A percentile compares a stretch with the other conserved stretches of the same genome.
These are phyloP conservation scores for Vachellia pachyceras DNA, from an alignment of 306 rosid species.

Conservation along the genomic window DNA sequence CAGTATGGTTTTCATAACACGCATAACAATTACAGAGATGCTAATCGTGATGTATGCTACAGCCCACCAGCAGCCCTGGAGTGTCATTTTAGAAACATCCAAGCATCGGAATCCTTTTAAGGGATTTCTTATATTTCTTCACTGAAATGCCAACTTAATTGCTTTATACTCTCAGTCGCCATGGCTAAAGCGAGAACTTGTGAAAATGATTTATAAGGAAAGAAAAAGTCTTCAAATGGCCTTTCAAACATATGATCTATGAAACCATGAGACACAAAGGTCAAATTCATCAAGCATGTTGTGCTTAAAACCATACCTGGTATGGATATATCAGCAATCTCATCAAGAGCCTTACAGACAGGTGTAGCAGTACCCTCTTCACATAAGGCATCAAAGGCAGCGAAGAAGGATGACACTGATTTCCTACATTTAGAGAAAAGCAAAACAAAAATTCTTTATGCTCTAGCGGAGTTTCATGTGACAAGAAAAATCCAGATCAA, in stretches of 20 bases:
- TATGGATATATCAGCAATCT: constrained; percentile 89
- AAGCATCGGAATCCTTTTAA: constrained; percentile 15
- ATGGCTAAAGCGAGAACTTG: background rate
- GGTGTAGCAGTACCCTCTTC: constrained; percentile 98
- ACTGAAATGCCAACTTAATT: background rate
- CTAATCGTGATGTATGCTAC: background rate
- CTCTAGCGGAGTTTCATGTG: constrained; percentile 5
- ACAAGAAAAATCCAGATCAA: constrained; percentile 33
- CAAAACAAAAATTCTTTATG: constrained; percentile 13
- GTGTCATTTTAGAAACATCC: background rate
- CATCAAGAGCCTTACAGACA: constrained; percentile 87
- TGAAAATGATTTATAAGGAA: background rate
- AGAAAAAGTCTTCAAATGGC: background rate
- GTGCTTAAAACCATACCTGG: constrained; percentile 64
- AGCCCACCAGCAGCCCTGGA: constrained; percentile 10
- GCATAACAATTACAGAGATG: constrained; percentile 14
- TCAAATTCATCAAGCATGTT: constrained; percentile 14
- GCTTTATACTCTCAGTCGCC: background rate
- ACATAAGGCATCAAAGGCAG: constrained; percentile 90
- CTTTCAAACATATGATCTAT: constrained; percentile 15
- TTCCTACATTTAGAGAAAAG: constrained; percentile 63
- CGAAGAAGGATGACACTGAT: constrained; percentile 86
- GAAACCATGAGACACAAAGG: constrained; percentile 33
- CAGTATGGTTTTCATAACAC: constrained; percentile 12
- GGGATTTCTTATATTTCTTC: constrained; percentile 9